Percentiles rank a stretch among this genome's conserved stretches.
These are phyloP conservation scores for Escovopsis weberi DNA, from an alignment of 2,329 filamentous ascomycete genomes.

Conservation along the genomic window DNA sequence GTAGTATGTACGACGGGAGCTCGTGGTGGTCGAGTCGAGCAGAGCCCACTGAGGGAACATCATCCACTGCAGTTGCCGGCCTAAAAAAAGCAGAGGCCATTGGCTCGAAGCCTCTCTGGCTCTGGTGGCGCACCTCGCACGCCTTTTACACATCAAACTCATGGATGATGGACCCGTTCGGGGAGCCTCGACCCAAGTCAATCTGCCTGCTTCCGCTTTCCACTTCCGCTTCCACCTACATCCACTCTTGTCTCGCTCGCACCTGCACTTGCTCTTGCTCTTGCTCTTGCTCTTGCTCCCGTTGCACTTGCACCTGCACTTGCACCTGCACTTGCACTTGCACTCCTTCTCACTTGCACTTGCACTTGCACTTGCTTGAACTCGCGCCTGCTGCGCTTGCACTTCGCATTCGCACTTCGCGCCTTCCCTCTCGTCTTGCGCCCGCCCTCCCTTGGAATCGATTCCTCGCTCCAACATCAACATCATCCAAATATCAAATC, in stretches of 20 bases:
- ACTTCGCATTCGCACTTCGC: background rate
- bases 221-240: background rate
- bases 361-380: background rate
- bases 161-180: too few relatives aligned
- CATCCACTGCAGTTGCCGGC: too few relatives aligned
- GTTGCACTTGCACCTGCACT: constrained; percentile 2
- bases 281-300: background rate
- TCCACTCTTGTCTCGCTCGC: constrained; percentile 9
- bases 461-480: constrained; percentile 12
- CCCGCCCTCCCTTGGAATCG: background rate
- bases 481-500: constrained; percentile 2
- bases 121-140: too few relatives aligned
- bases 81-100: too few relatives aligned
- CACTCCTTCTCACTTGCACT: constrained; percentile 1
- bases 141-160: too few relatives aligned
- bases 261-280: constrained; percentile 5
- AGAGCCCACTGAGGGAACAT: too few relatives aligned
- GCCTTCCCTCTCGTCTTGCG: background rate
- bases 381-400: background rate
- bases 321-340: constrained; percentile 8
- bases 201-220: background rate
- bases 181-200: background rate
- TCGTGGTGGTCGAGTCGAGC: too few relatives aligned
- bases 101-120: too few relatives aligned
- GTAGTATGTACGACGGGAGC: too few relatives aligned